These are phyloP conservation scores for Trypanosoma lewisi DNA, from an alignment of 208 protist genomes.

Conservation along the genomic window DNA sequence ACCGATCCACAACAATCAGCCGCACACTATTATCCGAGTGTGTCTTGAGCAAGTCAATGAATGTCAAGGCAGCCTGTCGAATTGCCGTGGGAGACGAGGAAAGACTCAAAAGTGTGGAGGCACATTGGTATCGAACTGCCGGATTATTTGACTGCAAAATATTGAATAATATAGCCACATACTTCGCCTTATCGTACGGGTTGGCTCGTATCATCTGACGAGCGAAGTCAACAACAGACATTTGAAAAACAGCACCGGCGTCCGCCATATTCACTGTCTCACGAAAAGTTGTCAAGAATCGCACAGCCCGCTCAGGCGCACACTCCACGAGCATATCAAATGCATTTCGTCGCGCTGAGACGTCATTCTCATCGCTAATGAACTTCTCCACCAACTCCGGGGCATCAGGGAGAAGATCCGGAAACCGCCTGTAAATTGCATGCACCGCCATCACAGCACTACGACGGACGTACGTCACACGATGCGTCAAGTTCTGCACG, in stretches of 20 bases:
- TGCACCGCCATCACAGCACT: constrained; percentile 97
- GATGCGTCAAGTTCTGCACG: constrained; percentile 92
- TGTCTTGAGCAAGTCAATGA: constrained; percentile 91
- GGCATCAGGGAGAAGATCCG: constrained; percentile 96
- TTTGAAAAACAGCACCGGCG: constrained; percentile 92
- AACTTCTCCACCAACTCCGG: constrained; percentile 95
- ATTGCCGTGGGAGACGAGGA: constrained; percentile 96
- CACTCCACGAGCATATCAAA: constrained; percentile 98
- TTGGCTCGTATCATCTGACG: constrained; percentile 78
- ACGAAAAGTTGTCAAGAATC: constrained; percentile 90
- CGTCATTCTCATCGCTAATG: constrained; percentile 87
- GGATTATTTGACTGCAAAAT: constrained; percentile 92
- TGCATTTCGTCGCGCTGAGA: constrained; percentile 95
- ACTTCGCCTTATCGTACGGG: constrained; percentile 89
- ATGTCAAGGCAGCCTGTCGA: constrained; percentile 86
- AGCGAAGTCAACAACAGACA: constrained; percentile 87
- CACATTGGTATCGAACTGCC: constrained; percentile 96
- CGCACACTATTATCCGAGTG: constrained; percentile 98
- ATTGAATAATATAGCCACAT: constrained; percentile 94
- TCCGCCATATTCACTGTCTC: constrained; percentile 69
- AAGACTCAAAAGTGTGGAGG: constrained; percentile 92
- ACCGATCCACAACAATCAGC: constrained; percentile 95
- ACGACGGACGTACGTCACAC: constrained; percentile 95
- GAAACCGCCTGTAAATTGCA: constrained; percentile 92
- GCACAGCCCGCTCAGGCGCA: constrained; percentile 91